Evolutionary conservation across 129 eudicot species (phyloP).

Genomic region (Sambucus nigra): DNA sequence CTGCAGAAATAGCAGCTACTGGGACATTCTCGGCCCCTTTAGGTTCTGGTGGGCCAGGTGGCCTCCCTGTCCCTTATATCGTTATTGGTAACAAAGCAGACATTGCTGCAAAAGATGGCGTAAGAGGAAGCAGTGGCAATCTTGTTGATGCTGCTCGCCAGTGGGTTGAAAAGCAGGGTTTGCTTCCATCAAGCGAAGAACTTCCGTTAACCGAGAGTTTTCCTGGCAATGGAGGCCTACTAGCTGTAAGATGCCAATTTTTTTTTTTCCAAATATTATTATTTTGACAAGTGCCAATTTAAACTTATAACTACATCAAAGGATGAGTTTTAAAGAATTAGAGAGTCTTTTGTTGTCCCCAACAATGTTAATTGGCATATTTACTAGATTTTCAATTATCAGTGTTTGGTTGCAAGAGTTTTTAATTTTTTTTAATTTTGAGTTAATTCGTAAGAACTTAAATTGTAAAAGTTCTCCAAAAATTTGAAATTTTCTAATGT

Average conservation of each 20-base stretch:
- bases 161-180: conserved; percentile 97
- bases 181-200: conserved; percentile 80
- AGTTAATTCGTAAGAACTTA: too few species aligned
- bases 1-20: conserved; percentile 65
- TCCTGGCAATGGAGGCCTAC: conserved; percentile 74
- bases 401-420: too few species aligned
- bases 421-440: too few species aligned
- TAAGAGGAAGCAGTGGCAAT: conserved; percentile 88
- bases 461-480: too few species aligned
- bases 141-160: conserved; percentile 90
- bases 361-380: too few species aligned
- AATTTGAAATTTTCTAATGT: too few species aligned
- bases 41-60: conserved; percentile 88
- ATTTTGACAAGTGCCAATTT: too few species aligned
- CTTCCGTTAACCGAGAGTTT: conserved; percentile 82
- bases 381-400: too few species aligned
- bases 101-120: conserved; percentile 74
- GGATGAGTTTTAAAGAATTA: neutral
- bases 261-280: too few species aligned
- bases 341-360: too few species aligned
- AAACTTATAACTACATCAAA: neutral
- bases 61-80: conserved; percentile 85
- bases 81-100: conserved; percentile 98
- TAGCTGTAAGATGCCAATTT: conserved; percentile 52
- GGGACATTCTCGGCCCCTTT: conserved; percentile 94